Base-by-base conservation (phyloP, 257 asterid genomes). In the Capsicum chinense region DNA sequence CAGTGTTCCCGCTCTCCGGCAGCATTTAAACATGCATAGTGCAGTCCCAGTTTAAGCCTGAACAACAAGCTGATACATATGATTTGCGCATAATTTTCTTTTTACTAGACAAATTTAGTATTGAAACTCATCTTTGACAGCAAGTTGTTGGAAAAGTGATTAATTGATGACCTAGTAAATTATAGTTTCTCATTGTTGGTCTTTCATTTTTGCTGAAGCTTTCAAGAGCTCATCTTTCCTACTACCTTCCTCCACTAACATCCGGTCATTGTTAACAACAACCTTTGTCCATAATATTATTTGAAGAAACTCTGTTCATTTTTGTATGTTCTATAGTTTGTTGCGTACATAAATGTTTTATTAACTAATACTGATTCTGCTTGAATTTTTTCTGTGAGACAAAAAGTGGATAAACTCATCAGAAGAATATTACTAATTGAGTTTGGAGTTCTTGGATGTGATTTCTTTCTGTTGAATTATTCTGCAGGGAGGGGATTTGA, bases 401-500 rank as follows among this genome's bases (percentile, higher is more conserved):
- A 0, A 12, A 66, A 66, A 15, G 6, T 67, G 50, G 16, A 67
- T 67, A 3, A 13, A 35, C 50, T 67, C 74, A 67, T 14, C 7
- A 39, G 9, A 15, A 17, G 78, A 60, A 60, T 69, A 69, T 39
- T 69, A 33, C 78, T 39, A 69, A 7, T 68, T 68, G 78, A 17
- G 15, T 56, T 69, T 35, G 21, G 85, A 68, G 74, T 86, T 79
- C 59, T 52, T 60, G 17, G 56, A 56, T 54, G 82, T 88, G 79
- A 88, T 76, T 15, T 11, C 67, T 87, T 70, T 63, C 68, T 2
- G 58, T 69, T 67, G 52, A 47, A 59, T 79, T 79, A 52, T 79
- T 87, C 58, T 92, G 93, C 93, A 96, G 98, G 97, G 97, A 85
- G 97, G 98, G 69, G 95, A 93, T 83, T 89, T 93, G 88, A 92